Conservation (phyloP, 2,329 filamentous ascomycete genomes). For the Diplodia intermedia region DNA sequence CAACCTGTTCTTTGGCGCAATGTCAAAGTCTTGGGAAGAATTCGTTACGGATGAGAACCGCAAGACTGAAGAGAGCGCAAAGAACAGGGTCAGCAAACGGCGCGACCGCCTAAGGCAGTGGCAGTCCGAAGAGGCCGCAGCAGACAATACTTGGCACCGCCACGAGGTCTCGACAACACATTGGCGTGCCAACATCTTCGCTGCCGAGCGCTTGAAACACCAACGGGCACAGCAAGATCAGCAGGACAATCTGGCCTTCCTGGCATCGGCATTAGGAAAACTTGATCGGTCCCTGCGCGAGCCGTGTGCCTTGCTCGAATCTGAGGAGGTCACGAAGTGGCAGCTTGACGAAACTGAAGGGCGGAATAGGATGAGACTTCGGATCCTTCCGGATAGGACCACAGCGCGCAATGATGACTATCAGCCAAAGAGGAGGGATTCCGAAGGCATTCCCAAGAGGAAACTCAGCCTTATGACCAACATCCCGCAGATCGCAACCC, state of each 20-base stretch:
- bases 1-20: slow-evolving; percentile 77
- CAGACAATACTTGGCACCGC: slow-evolving; percentile 75
- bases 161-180: slow-evolving; percentile 87
- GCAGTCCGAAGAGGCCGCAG: slow-evolving; percentile 71
- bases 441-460: slow-evolving; percentile 57
- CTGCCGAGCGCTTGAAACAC: slow-evolving; percentile 89
- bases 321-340: slow-evolving; percentile 74
- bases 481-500: slow-evolving; percentile 41
- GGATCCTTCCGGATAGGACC: slow-evolving; percentile 79
- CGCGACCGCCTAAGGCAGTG: slow-evolving; percentile 83
- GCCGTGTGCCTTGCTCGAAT: slow-evolving; percentile 80
- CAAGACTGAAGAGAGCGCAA: slow-evolving; percentile 77
- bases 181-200: slow-evolving; percentile 96
- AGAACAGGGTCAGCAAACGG: slow-evolving; percentile 72
- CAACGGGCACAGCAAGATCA: slow-evolving; percentile 90
- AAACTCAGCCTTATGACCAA: slow-evolving; percentile 56
- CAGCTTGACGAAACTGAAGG: slow-evolving; percentile 95
- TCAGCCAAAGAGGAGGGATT: slow-evolving; percentile 81
- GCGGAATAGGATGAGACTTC: slow-evolving; percentile 89
- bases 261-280: slow-evolving; percentile 76
- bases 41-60: slow-evolving; percentile 85
- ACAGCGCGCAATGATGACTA: slow-evolving; percentile 71
- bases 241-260: slow-evolving; percentile 83
- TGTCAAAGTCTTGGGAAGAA: slow-evolving; percentile 85
- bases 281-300: slow-evolving; percentile 80